phyloP scores from a whole-genome alignment of 257 asterid genomes.

The Penstemon newberryi region DNA sequence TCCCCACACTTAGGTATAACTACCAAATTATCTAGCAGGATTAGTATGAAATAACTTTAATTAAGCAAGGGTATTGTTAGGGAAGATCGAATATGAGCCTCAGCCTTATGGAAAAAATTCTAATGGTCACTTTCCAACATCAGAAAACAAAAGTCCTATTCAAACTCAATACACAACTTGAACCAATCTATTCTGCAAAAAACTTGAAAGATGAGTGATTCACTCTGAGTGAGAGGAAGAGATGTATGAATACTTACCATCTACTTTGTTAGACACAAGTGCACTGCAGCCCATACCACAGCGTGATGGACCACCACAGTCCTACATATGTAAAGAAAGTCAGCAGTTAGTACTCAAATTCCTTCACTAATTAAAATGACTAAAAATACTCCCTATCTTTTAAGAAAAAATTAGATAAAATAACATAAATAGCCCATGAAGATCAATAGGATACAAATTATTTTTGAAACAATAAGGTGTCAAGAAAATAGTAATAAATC shows the following conservation, averaged over 20 bases:
- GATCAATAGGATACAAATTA: conserved; percentile 17
- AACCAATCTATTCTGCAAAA: not conserved
- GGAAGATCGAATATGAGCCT: not conserved
- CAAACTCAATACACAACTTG: conserved; percentile 3
- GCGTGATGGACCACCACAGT: conserved; percentile 79
- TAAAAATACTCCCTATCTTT: not conserved
- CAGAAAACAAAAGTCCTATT: conserved; percentile 1
- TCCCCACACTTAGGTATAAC: not conserved
- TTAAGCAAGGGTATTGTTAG: not conserved
- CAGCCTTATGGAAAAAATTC: not conserved
- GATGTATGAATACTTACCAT: conserved; percentile 46
- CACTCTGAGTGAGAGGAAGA: conserved; percentile 12
- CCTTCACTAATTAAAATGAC: not conserved
- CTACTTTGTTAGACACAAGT: conserved; percentile 60
- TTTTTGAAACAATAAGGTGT: not conserved
- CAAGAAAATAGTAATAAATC: conserved; percentile 2
- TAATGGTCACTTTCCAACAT: conserved; percentile 3
- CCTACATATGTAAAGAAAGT: conserved; percentile 47
- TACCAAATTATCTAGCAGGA: not conserved
- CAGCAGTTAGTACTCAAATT: conserved; percentile 20
- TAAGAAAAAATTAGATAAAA: conserved; percentile 6
- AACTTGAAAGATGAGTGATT: not conserved
- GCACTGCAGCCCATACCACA: conserved; percentile 98
- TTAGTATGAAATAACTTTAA: not conserved
- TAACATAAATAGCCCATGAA: not conserved